A percentile compares a stretch with the other conserved stretches of the same genome.
Conservation (phyloP, 148 eudicot genomes). For the Cornus suecica region DNA sequence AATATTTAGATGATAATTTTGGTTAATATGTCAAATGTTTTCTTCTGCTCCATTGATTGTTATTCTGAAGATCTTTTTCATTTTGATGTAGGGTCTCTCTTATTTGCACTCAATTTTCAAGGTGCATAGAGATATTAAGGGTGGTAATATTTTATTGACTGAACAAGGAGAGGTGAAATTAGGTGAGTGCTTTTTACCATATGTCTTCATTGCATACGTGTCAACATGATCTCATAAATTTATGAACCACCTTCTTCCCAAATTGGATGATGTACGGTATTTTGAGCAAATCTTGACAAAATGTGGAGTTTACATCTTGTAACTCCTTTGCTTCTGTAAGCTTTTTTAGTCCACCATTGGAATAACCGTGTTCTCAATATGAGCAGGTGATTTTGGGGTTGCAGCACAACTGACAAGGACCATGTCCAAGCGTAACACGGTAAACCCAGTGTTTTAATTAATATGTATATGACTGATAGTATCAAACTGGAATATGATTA, state of each 20-base stretch:
- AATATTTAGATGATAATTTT: too few relatives aligned
- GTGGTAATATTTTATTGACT: slow-evolving; percentile 94
- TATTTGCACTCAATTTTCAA: slow-evolving; percentile 96
- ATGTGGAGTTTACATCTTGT: neutral
- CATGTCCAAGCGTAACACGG: slow-evolving; percentile 99
- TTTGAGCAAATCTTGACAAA: neutral
- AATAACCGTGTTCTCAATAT: slow-evolving; percentile 4
- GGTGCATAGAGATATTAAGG: slow-evolving; percentile 98
- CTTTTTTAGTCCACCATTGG: neutral
- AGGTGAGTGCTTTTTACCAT: slow-evolving; percentile 49
- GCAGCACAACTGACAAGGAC: slow-evolving; percentile 98
- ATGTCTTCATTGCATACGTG: neutral
- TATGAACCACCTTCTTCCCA: neutral
- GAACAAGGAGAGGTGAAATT: slow-evolving; percentile 99
- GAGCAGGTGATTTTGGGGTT: slow-evolving; percentile 97
- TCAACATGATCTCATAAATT: neutral
- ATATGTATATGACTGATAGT: neutral
- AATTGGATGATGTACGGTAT: neutral
- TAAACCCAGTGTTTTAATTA: slow-evolving; percentile 21
- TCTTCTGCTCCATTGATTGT: neutral
- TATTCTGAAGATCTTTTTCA: slow-evolving; percentile 8
- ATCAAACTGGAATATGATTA: neutral
- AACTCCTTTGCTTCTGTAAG: slow-evolving; percentile 11
- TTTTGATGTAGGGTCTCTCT: slow-evolving; percentile 71
- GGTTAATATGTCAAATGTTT: neutral